Conservation (phyloP, 1,284 basidiomycete species). For the Cutaneotrichosporon dermatis region DNA sequence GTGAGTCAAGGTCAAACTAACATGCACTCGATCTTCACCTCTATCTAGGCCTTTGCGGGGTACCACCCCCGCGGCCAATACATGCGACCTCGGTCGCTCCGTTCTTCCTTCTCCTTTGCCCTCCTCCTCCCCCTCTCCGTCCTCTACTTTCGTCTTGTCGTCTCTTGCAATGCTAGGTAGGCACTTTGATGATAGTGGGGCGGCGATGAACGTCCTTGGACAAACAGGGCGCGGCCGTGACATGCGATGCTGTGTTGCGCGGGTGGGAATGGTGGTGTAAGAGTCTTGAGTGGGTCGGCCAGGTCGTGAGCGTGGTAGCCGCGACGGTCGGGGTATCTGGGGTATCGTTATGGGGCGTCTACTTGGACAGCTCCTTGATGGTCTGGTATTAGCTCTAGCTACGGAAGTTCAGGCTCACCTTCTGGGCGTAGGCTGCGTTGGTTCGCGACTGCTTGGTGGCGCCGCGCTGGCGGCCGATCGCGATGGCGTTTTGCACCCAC, state of each 20-base stretch:
- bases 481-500: conserved; percentile 77
- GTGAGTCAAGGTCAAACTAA: conserved; percentile 12
- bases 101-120: neutral
- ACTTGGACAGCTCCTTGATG: conserved; percentile 34
- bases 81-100: conserved; percentile 13
- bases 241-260: conserved; percentile 18
- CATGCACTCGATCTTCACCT: conserved; percentile 16
- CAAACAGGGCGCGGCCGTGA: conserved; percentile 44
- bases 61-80: conserved; percentile 8
- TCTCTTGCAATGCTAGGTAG: conserved; percentile 20
- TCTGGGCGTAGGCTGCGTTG: conserved; percentile 56
- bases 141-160: no score
- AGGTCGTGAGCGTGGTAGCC: no score
- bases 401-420: conserved; percentile 43
- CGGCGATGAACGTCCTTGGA: conserved; percentile 45
- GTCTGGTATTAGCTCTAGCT: conserved; percentile 16
- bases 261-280: conserved; percentile 3
- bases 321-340: conserved; percentile 14
- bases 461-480: conserved; percentile 54
- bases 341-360: conserved; percentile 2
- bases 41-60: conserved; percentile 14
- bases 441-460: conserved; percentile 52
- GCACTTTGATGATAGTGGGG: conserved; percentile 22
- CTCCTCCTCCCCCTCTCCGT: no score
- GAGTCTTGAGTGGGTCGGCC: conserved; percentile 14